Evolutionary conservation across 345 rosid species (phyloP).

Genomic region (Brassica nigra): DNA sequence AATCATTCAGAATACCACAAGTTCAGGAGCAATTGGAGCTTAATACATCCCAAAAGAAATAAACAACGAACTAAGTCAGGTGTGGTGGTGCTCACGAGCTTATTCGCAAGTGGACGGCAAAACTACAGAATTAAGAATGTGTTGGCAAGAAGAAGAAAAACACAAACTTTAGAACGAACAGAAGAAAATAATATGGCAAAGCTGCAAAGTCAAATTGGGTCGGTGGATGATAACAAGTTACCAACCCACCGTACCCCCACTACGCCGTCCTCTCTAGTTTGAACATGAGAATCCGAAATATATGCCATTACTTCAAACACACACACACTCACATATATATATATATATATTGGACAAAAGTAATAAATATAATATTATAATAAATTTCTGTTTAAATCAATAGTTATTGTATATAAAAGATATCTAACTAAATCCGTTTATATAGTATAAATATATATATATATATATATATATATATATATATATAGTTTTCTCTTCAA

Average conservation of each 20-base stretch:
- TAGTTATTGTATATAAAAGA: background rate
- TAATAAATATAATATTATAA: background rate
- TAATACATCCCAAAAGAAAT: background rate
- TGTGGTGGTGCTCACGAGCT: conserved; percentile 40
- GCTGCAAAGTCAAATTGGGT: conserved; percentile 40
- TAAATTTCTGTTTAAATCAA: background rate
- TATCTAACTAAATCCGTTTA: background rate
- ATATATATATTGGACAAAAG: background rate
- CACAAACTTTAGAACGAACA: background rate
- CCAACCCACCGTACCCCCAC: conserved; percentile 9
- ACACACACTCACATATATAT: background rate
- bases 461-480: background rate
- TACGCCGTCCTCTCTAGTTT: conserved; percentile 28
- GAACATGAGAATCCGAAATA: conserved; percentile 22
- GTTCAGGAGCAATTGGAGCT: background rate
- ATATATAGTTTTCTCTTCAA: background rate
- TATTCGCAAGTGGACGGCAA: conserved; percentile 27
- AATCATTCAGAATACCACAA: conserved; percentile 10
- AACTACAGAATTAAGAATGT: conserved; percentile 24
- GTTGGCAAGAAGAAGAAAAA: conserved; percentile 5
- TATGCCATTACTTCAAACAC: background rate
- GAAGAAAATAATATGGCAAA: conserved; percentile 16
- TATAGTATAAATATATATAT: background rate
- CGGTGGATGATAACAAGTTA: conserved; percentile 31
- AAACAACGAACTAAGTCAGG: conserved; percentile 6